phyloP scores from a whole-genome alignment of 2,329 filamentous ascomycete genomes.

The Monosporascus ibericus region DNA sequence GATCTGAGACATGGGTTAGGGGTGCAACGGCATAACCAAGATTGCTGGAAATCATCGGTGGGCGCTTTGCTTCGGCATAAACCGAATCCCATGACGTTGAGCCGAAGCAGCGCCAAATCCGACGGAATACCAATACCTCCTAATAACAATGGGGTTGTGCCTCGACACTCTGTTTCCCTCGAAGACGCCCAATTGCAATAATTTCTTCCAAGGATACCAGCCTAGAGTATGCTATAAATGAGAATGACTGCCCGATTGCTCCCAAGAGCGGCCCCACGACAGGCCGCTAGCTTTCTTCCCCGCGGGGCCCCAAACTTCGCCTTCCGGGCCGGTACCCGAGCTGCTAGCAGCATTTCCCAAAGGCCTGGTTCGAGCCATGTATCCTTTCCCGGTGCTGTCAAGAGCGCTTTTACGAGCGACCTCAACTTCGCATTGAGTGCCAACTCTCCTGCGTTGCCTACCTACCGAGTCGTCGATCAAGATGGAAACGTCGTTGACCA shows the following conservation, averaged over 20 bases:
- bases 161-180: neutral
- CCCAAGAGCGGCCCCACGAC: slow-evolving; percentile 14
- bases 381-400: slow-evolving; percentile 89
- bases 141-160: neutral
- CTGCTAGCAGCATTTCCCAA: slow-evolving; percentile 47
- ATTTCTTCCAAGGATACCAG: too few relatives aligned
- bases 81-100: neutral
- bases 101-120: neutral
- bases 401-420: slow-evolving; percentile 81
- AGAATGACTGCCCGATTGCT: slow-evolving; percentile 6
- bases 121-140: neutral
- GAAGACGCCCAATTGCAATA: neutral
- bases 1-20: neutral
- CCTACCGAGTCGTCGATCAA: slow-evolving; percentile 87
- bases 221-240: neutral
- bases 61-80: slow-evolving; percentile 2
- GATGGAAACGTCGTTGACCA: slow-evolving; percentile 78
- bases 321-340: slow-evolving; percentile 23
- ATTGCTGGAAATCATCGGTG: neutral
- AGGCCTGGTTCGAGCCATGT: slow-evolving; percentile 49
- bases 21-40: neutral
- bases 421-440: slow-evolving; percentile 73
- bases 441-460: slow-evolving; percentile 70
- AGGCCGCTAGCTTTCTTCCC: slow-evolving; percentile 10
- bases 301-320: slow-evolving; percentile 9